Conservation (phyloP, 345 rosid species). For the Angophora floribunda region DNA sequence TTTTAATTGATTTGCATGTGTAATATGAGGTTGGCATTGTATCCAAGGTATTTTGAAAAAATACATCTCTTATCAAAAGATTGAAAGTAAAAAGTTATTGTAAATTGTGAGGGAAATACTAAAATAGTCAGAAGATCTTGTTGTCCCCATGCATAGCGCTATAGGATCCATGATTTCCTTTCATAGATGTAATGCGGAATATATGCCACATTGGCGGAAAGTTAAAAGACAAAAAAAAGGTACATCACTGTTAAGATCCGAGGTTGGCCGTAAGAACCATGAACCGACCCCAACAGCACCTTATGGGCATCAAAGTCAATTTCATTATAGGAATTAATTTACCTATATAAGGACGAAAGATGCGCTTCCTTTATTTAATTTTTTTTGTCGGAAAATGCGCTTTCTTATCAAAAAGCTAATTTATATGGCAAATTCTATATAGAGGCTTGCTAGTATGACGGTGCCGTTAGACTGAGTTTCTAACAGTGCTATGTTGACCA, state of each 20-base stretch:
- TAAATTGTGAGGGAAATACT: not conserved
- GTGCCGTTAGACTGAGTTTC: too few relatives aligned
- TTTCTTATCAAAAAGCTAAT: not conserved
- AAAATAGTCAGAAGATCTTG: not conserved
- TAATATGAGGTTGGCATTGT: not conserved
- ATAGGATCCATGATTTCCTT: not conserved
- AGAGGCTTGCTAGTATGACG: too few relatives aligned
- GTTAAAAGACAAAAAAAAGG: accelerated
- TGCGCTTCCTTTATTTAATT: too few relatives aligned
- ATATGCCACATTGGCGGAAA: not conserved
- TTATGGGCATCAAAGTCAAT: accelerated
- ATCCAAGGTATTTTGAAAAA: not conserved
- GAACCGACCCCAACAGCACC: not conserved
- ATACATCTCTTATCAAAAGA: not conserved
- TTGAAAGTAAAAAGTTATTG: not conserved
- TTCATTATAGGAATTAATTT: not conserved
- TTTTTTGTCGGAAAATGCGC: not conserved
- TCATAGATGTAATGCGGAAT: not conserved
- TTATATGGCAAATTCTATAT: not conserved
- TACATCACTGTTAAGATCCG: not conserved
- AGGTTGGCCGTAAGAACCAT: not conserved
- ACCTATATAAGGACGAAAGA: not conserved
- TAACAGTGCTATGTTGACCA: too few relatives aligned
- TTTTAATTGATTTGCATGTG: not conserved
- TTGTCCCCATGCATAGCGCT: not conserved